Evolutionary conservation across 768 basidiomycete genomes (phyloP), one percentile per base, ranked within the genome.

Genomic region (Mycena epipterygia): DNA sequence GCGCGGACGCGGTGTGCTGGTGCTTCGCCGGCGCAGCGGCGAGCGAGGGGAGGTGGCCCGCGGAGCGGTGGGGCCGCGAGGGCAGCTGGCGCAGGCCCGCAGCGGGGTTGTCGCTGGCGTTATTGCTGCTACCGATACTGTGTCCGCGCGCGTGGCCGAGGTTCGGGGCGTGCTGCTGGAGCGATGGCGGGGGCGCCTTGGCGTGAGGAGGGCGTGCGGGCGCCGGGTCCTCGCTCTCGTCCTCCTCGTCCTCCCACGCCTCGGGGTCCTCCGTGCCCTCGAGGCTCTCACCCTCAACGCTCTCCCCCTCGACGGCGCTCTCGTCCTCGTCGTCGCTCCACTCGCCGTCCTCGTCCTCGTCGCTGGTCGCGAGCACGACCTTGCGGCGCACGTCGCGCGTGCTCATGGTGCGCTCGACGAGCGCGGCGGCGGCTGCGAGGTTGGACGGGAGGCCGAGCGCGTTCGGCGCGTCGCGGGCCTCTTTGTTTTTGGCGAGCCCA

Each of bases 11-110:
- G 8, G 64, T 65, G 35, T 65, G 69, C 25, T 33, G 29, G 13
- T 49, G 37, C 58, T 61, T 60, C 88, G 86, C 73, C 21, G 89
- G 86, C 75, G 89, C 87, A 1, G 84, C 89, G 3, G 73, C 76
- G 25, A 79, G 73, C 29, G 74, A 27, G 16, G 68, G 68, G 14
- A 73, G 68, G 37, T 73, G 59, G 19, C 52, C 53, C 14, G 68
- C 41, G 7, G 72, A 70, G 17, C 72, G 72, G 33, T 70, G 72
- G 2, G 71, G 67, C 14, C 71, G 74, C 6, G 72, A 61, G 0
- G 71, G 79, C 23, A 77, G 73, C 52, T 39, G 75, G 42, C 63
- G 73, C 41, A 46, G 70, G 63, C 64, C 76, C 65, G 60, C 42
- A n/a, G 35, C 41, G 19, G n/a, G 21, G 51, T 52, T 14, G 51